Base-by-base conservation (phyloP, 2,329 filamentous ascomycete genomes). In the Trichoderma sp. region DNA sequence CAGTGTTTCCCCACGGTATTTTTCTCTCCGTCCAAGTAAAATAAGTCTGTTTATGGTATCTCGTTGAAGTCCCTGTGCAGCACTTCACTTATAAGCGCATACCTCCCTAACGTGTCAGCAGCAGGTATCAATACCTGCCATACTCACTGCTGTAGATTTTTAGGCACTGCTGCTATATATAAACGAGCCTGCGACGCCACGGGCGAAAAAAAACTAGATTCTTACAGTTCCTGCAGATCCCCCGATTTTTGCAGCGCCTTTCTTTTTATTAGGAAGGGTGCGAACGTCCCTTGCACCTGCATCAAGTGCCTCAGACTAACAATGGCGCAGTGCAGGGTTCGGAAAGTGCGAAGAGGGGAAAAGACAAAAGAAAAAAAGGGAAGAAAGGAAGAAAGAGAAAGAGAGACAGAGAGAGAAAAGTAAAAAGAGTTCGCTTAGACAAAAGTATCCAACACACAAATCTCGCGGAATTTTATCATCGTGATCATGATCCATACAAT, bases 201-300 rank as follows among this genome's bases (percentile, higher is more conserved):
- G 63, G 53, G 30, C 13, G n/a, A 43, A 43, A 43, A 39, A 43
- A 58, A 67, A 30, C 53, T 69, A 69, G 66, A 47, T 53, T 61
- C 66, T 69, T 47, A 69, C 39, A 26, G 66, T 36, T 36, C 36
- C 7, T 53, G 66, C 57, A 69, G 66, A 69, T 69, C 66, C 55
- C 66, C 57, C 66, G 32, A 59, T 32, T 68, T 59, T 23, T 58
- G 26, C 53, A 26, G 47, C 32, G 36, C 12, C 57, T 20, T 34
- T 34, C 28, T 11, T 59, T 30, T 15, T 36, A 36, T 36, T 15
- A 13, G 17, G 57, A 30, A 59, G 30, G 57, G 57, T 34, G 28
- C n/a, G 11, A 9, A 34, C 28, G 28, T 59, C 57, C 57, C 57
- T 34, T 59, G 57, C 55, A 12, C 55, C 26, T 58, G 55, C 55